Percentiles rank a stretch among this genome's conserved stretches.
Conservation (phyloP, 2,329 filamentous ascomycete genomes). For the Corinectria fuckeliana region DNA sequence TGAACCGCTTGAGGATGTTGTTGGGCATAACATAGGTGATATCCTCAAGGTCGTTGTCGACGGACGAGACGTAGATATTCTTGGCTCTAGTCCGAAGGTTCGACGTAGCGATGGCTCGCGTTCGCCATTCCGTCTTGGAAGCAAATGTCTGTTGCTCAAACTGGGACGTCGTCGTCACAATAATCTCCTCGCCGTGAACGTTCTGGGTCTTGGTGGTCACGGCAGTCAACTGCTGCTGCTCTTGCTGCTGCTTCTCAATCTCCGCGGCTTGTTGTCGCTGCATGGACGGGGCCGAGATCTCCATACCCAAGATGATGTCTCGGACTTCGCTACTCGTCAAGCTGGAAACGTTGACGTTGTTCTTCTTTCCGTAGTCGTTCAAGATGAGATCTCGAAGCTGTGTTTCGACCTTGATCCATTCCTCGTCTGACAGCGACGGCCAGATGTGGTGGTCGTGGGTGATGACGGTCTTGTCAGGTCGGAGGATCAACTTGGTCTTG, state of each 20-base stretch:
- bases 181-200: conserved; percentile 94
- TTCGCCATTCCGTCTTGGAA: conserved; percentile 99
- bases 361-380: conserved; percentile 99
- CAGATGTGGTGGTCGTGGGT: conserved; percentile 99
- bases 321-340: conserved; percentile 96
- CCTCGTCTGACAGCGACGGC: conserved; percentile 91
- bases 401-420: conserved; percentile 99
- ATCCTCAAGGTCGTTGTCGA: conserved; percentile 89
- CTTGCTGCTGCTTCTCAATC: conserved; percentile 98
- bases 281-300: conserved; percentile 97
- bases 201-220: conserved; percentile 99
- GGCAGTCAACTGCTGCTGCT: conserved; percentile 94
- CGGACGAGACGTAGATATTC: conserved; percentile 98
- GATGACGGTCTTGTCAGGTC: conserved; percentile 97
- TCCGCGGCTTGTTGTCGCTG: conserved; percentile 98
- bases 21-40: conserved; percentile 99
- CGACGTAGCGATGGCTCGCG: conserved; percentile 92
- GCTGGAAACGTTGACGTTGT: conserved; percentile 98
- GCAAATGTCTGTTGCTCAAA: conserved; percentile 98
- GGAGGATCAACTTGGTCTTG: conserved; percentile 94
- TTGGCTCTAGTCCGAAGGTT: conserved; percentile 93
- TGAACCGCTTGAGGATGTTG: conserved; percentile 98
- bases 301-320: conserved; percentile 99
- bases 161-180: conserved; percentile 96
- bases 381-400: conserved; percentile 93